Percentiles rank a stretch among this genome's conserved stretches.
Conservation (phyloP, 768 basidiomycete genomes). For the Lentinula lateritia region DNA sequence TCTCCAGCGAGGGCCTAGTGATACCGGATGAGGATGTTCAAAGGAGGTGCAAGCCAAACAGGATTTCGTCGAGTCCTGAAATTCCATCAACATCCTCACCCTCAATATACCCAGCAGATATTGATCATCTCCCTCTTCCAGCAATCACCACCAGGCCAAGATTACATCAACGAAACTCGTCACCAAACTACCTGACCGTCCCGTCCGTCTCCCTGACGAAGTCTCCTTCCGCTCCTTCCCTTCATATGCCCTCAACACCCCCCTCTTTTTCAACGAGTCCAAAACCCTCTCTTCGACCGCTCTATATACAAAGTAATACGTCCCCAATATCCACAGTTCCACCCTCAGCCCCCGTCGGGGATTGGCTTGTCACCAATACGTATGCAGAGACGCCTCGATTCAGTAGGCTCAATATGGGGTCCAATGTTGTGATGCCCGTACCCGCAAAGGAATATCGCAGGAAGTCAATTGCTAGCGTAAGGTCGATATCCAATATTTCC, state of each 20-base stretch:
- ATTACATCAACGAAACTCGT: not conserved
- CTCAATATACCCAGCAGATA: not conserved
- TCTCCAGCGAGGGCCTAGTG: not conserved
- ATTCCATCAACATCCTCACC: not conserved
- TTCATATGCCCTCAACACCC: not conserved
- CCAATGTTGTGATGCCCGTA: conserved; percentile 1
- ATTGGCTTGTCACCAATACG: not conserved
- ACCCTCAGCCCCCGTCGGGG: not conserved
- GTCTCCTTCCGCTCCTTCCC: not conserved
- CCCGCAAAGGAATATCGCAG: conserved; percentile 4
- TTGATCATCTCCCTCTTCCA: not conserved
- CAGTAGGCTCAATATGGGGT: not conserved
- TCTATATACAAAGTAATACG: not conserved
- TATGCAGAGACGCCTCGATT: conserved; percentile 1
- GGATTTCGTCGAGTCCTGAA: not conserved
- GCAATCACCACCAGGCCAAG: not conserved
- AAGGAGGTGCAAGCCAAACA: not conserved
- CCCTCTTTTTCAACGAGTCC: not conserved
- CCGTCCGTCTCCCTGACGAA: not conserved
- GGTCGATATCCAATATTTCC: not conserved
- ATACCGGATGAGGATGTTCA: not conserved
- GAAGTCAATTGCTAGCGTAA: not conserved
- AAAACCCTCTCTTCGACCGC: not conserved
- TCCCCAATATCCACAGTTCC: not conserved
- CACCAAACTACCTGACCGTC: not conserved